A percentile compares a stretch with the other conserved stretches of the same genome.
These are phyloP conservation scores for Heliamphora exappendiculata DNA, from an alignment of 148 eudicot species.

Conservation along the genomic window DNA sequence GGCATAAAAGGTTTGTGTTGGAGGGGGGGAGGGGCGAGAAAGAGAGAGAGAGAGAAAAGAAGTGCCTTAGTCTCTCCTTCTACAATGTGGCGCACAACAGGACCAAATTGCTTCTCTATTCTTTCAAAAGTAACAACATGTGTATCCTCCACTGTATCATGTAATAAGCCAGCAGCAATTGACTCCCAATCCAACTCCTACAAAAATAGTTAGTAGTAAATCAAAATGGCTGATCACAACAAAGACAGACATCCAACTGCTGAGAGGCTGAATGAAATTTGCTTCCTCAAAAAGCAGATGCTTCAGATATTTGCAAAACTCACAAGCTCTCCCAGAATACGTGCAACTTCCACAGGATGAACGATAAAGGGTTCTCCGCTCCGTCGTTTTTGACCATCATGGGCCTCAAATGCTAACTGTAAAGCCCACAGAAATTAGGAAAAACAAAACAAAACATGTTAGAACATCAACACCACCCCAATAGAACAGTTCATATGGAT, in stretches of 20 bases:
- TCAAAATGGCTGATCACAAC: slow-evolving; percentile 4
- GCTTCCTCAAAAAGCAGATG: not conserved
- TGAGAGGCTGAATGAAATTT: not conserved
- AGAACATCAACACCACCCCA: not conserved
- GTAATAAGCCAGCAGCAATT: slow-evolving; percentile 92
- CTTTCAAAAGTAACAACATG: slow-evolving; percentile 78
- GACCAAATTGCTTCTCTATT: slow-evolving; percentile 79
- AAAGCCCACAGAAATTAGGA: slow-evolving; percentile 14
- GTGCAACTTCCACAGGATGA: slow-evolving; percentile 98
- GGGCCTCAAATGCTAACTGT: slow-evolving; percentile 97
- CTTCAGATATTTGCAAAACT: slow-evolving; percentile 28
- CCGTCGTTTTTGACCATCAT: slow-evolving; percentile 91
- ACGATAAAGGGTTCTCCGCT: slow-evolving; percentile 97
- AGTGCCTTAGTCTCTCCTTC: slow-evolving; percentile 99
- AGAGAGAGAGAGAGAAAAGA: slow-evolving; percentile 4
- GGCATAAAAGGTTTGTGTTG: not conserved
- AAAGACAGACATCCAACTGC: slow-evolving; percentile 1
- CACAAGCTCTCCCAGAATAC: slow-evolving; percentile 93
- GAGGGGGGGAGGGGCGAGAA: not conserved
- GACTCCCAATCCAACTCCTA: slow-evolving; percentile 99
- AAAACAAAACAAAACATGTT: not conserved
- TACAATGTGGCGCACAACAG: slow-evolving; percentile 83
- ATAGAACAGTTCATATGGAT: not conserved
- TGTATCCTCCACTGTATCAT: slow-evolving; percentile 99
- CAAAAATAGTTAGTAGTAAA: slow-evolving; percentile 16